These are phyloP conservation scores for Suhomyces xylopsoci DNA, from an alignment of 805 yeast genomes.

Conservation along the genomic window DNA sequence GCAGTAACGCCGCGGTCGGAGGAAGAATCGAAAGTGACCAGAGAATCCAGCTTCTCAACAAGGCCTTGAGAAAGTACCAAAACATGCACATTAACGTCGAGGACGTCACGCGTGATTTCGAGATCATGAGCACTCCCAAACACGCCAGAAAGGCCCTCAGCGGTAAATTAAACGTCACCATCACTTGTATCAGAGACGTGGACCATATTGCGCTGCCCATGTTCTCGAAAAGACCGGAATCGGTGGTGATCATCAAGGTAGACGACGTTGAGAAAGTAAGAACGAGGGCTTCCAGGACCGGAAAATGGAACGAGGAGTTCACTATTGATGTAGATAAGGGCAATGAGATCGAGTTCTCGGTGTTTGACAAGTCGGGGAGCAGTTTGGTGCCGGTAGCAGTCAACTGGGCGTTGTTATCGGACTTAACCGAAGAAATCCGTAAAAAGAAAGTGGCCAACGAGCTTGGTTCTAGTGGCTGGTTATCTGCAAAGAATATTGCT, in stretches of 20 bases:
- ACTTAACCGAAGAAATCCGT: slow-evolving; percentile 91
- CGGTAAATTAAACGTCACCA: slow-evolving; percentile 72
- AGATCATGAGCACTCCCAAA: slow-evolving; percentile 63
- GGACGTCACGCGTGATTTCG: slow-evolving; percentile 61
- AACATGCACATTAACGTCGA: slow-evolving; percentile 78
- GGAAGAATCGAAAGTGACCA: slow-evolving; percentile 82
- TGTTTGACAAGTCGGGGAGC: slow-evolving; percentile 74
- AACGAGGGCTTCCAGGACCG: slow-evolving; percentile 72
- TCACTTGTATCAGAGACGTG: slow-evolving; percentile 79
- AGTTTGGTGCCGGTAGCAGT: slow-evolving; percentile 82
- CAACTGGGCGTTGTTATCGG: slow-evolving; percentile 86
- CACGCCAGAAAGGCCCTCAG: slow-evolving; percentile 80
- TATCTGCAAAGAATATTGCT: slow-evolving; percentile 62
- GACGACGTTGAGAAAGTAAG: slow-evolving; percentile 84
- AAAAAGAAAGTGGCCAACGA: slow-evolving; percentile 80
- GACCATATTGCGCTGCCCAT: slow-evolving; percentile 89
- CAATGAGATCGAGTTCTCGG: slow-evolving; percentile 84
- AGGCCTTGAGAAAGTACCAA: slow-evolving; percentile 81
- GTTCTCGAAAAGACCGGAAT: slow-evolving; percentile 75
- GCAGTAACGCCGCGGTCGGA: slow-evolving; percentile 84
- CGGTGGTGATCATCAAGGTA: slow-evolving; percentile 70
- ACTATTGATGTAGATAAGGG: slow-evolving; percentile 82
- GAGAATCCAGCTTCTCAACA: slow-evolving; percentile 77
- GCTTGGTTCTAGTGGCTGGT: slow-evolving; percentile 78
- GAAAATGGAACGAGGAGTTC: slow-evolving; percentile 81